These are phyloP conservation scores for Phytophthora pisi DNA, from an alignment of 352 stramenopile genomes.

Conservation along the genomic window DNA sequence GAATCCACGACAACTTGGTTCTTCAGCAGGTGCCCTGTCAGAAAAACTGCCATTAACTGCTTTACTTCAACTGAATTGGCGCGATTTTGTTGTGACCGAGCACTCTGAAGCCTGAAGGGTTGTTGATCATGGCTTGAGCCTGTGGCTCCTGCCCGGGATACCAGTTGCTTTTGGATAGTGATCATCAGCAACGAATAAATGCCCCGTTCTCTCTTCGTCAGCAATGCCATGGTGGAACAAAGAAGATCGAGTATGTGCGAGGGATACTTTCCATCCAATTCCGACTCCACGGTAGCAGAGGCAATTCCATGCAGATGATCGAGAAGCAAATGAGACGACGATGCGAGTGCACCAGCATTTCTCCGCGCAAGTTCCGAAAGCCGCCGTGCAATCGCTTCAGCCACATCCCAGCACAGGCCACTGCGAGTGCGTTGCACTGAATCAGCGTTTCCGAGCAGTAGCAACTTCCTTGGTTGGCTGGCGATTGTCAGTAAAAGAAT, in stretches of 20 bases:
- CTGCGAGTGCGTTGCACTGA: conserved; percentile 41
- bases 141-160: conserved; percentile 39
- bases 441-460: conserved; percentile 47
- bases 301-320: conserved; percentile 79
- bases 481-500: conserved; percentile 70
- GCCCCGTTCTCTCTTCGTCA: conserved; percentile 69
- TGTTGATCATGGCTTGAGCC: conserved; percentile 32
- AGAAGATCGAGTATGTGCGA: conserved; percentile 66
- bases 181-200: conserved; percentile 85
- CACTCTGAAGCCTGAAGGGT: conserved; percentile 23
- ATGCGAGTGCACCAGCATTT: conserved; percentile 47
- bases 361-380: conserved; percentile 51
- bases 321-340: conserved; percentile 77
- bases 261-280: conserved; percentile 48
- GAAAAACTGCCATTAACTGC: conserved; percentile 82
- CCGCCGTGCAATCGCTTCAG: conserved; percentile 50
- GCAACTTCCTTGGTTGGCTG: conserved; percentile 67
- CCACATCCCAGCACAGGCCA: conserved; percentile 69
- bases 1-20: conserved; percentile 57
- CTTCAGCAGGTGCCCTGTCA: conserved; percentile 68
- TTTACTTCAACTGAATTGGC: conserved; percentile 55
- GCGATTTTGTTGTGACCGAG: conserved; percentile 22
- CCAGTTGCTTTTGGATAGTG: conserved; percentile 85
- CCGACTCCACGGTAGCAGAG: conserved; percentile 38
- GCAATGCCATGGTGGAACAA: conserved; percentile 69